Base-by-base conservation (phyloP, 164 flowering plant species). In the Cinnamomum micranthum region DNA sequence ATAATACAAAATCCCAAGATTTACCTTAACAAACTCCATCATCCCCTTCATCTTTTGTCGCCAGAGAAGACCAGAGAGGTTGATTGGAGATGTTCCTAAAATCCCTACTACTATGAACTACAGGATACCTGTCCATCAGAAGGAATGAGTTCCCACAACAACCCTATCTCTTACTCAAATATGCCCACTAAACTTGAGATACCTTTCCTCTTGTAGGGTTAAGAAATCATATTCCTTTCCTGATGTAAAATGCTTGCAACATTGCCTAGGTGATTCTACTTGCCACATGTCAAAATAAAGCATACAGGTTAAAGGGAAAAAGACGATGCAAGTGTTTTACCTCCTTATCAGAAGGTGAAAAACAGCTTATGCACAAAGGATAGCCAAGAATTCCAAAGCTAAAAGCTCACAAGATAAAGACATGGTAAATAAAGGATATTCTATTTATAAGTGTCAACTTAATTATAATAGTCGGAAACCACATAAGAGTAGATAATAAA, bases 21-120 rank as follows among this genome's bases (percentile, higher is more conserved):
- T 66, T 76, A 89, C 97, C 94, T 89, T 75, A 76, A 72, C 77
- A 83, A 81, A 76, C 87, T 86, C 74, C 68, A 74, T 67, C 79
- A 50, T 90, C 87, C 74, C 70, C 87, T 23, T 67, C 68, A 76
- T 87, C 88, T 68, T 88, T 88, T 63, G 47, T 71, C 17, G 13
- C 76, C 71, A 77, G 79, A 80, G 20, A 62, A 72, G 80, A 75
- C 84, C 84, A 81, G 71, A 77, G 62, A 35, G 77, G 80, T 76
- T 79, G 83, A 60, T 71, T 50, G 0, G 65, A 33, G 55, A 68
- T 22, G 24, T 73, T 78, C 77, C 65, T 65, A 52, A 80, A 77
- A 77, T 67, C 78, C 81, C 73, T 65, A 72, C 52, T 77, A 67
- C 65, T 77, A 68, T 62, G 72, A 27, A 65, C 41, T 27, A n/a